Percentiles rank a stretch among this genome's conserved stretches.
These are phyloP conservation scores for Lachancea lanzarotensis DNA, from an alignment of 805 yeast species.

Conservation along the genomic window DNA sequence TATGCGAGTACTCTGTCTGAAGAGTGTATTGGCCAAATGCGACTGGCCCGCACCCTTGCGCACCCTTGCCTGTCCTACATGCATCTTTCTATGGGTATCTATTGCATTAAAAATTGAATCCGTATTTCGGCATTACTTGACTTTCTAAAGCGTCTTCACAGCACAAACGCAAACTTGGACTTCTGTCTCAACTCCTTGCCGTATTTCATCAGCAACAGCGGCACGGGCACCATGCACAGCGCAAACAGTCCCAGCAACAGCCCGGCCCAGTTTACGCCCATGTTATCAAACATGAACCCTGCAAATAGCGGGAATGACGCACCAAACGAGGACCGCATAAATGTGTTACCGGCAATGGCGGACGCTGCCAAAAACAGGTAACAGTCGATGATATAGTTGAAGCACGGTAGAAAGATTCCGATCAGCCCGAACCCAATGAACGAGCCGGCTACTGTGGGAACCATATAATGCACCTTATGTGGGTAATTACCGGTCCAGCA, in stretches of 20 bases:
- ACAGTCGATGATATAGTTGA: constrained; percentile 68
- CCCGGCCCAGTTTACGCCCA: constrained; percentile 79
- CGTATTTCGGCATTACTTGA: no score
- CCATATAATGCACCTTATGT: constrained; percentile 68
- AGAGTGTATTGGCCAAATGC: no score
- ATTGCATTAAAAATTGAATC: no score
- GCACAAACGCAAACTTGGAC: constrained; percentile 48
- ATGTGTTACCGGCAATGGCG: constrained; percentile 67
- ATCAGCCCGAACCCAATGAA: constrained; percentile 64
- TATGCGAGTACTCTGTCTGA: no score
- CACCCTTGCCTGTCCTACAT: no score
- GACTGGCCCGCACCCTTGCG: no score
- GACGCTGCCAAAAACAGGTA: constrained; percentile 71
- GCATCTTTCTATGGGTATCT: no score
- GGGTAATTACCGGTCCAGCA: constrained; percentile 82
- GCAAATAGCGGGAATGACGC: constrained; percentile 72
- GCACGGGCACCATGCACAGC: constrained; percentile 54
- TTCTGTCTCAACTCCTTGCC: constrained; percentile 50
- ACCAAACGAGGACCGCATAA: constrained; percentile 62
- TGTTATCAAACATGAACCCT: constrained; percentile 55
- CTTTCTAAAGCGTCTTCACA: not conserved
- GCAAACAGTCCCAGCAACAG: constrained; percentile 60
- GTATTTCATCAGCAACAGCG: constrained; percentile 53
- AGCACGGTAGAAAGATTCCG: constrained; percentile 58
- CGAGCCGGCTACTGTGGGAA: constrained; percentile 61